Percentiles rank a stretch among this genome's conserved stretches.
Evolutionary conservation across 371 early-diverging fungal species (phyloP).

Genomic region (Gilbertella persicaria): DNA sequence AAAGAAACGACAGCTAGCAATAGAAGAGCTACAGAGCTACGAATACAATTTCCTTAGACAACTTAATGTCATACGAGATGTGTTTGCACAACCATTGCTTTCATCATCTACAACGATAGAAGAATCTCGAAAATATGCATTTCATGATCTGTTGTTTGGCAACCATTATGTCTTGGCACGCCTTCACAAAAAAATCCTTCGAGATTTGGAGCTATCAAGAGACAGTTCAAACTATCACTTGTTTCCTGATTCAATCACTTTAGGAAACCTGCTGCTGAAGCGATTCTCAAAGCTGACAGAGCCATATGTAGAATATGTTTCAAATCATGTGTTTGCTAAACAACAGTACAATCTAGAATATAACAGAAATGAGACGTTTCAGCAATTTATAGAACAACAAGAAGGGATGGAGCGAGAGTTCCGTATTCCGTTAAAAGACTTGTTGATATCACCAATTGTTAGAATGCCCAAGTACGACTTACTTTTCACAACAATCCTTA

Average conservation of each 20-base stretch:
- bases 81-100: conserved; percentile 14
- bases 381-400: conserved; percentile 12
- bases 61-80: conserved; percentile 11
- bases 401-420: conserved; percentile 8
- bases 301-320: conserved; percentile 16
- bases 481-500: conserved; percentile 7
- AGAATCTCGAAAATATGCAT: conserved; percentile 9
- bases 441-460: conserved; percentile 10
- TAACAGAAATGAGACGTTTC: conserved; percentile 11
- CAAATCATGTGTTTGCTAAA: conserved; percentile 17
- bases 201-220: conserved; percentile 5
- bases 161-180: conserved; percentile 15
- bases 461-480: conserved; percentile 7
- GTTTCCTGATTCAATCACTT: conserved; percentile 7
- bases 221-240: neutral
- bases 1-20: conserved; percentile 17
- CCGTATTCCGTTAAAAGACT: conserved; percentile 8
- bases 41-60: conserved; percentile 18
- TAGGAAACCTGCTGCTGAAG: conserved; percentile 4
- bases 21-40: conserved; percentile 13
- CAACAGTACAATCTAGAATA: conserved; percentile 11
- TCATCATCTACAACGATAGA: conserved; percentile 15
- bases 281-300: conserved; percentile 7
- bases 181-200: conserved; percentile 7
- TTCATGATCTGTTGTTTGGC: conserved; percentile 22